Evolutionary conservation across 2,329 filamentous ascomycete species (phyloP).

Genomic region (Sclerotinia nivalis): DNA sequence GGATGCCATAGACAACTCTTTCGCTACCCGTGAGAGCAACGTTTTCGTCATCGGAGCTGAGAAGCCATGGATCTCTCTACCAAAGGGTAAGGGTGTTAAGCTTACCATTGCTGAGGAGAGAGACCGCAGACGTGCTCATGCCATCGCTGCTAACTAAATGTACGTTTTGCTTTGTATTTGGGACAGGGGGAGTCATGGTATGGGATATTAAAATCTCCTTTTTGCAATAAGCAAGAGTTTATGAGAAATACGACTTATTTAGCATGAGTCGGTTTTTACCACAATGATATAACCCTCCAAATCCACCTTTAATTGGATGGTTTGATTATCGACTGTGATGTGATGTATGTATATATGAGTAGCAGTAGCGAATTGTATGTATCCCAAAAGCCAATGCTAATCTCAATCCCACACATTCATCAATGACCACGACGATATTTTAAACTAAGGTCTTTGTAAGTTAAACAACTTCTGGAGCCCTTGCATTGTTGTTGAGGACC

Average conservation of each 20-base stretch:
- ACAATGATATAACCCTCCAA: constrained; percentile 26
- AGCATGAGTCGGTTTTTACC: constrained; percentile 41
- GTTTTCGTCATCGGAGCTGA: constrained; percentile 98
- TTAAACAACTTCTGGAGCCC: background rate
- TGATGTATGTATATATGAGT: background rate
- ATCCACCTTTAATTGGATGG: constrained; percentile 3
- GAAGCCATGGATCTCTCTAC: constrained; percentile 99
- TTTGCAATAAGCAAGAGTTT: constrained; percentile 32
- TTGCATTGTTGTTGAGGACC: too few relatives aligned
- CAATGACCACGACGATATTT: background rate
- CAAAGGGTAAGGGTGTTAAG: constrained; percentile 99
- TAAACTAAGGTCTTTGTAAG: background rate
- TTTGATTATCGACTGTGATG: constrained; percentile 3
- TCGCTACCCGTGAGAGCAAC: constrained; percentile 99
- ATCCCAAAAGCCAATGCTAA: background rate
- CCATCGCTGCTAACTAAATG: constrained; percentile 41
- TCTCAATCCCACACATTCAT: too few relatives aligned
- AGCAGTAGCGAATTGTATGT: too few relatives aligned
- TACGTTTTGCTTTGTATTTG: constrained; percentile 35
- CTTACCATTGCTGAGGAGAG: constrained; percentile 98
- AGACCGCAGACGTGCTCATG: constrained; percentile 83
- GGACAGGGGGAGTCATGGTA: constrained; percentile 34
- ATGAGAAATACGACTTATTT: constrained; percentile 35
- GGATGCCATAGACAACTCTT: constrained; percentile 99
- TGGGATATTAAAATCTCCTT: constrained; percentile 37